phyloP scores from a whole-genome alignment of 2,329 filamentous ascomycete genomes.

The Amylocarpus encephaloides region DNA sequence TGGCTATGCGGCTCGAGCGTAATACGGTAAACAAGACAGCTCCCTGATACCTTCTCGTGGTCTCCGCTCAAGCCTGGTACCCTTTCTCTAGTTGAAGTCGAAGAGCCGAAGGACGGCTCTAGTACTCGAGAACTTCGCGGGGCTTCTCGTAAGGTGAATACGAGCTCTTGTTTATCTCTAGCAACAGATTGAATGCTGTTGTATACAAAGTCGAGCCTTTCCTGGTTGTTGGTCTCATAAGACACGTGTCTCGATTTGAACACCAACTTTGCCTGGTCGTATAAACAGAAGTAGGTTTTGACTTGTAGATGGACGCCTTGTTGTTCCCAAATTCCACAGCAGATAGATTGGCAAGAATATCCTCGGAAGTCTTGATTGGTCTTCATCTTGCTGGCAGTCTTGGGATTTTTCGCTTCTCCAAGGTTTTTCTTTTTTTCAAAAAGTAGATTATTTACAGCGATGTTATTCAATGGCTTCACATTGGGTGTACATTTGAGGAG shows the following conservation, averaged over 20 bases:
- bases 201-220: background rate
- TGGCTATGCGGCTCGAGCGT: conserved; percentile 25
- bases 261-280: background rate
- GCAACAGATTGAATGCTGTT: background rate
- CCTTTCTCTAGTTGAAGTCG: background rate
- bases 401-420: background rate
- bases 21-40: conserved; percentile 46
- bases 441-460: background rate
- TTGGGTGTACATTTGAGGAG: background rate
- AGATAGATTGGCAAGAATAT: background rate
- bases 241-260: background rate
- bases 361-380: background rate
- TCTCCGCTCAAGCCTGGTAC: conserved; percentile 3
- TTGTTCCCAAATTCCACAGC: background rate
- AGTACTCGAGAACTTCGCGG: background rate
- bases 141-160: background rate
- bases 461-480: background rate
- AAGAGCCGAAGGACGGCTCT: background rate
- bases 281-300: background rate
- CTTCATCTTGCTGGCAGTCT: background rate
- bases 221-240: background rate
- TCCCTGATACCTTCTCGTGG: conserved; percentile 36
- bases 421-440: background rate
- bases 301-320: background rate
- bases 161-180: background rate